Evolutionary conservation across 257 asterid species (phyloP), one percentile per base, ranked within the genome.

Genomic region (Marsdenia floribunda): DNA sequence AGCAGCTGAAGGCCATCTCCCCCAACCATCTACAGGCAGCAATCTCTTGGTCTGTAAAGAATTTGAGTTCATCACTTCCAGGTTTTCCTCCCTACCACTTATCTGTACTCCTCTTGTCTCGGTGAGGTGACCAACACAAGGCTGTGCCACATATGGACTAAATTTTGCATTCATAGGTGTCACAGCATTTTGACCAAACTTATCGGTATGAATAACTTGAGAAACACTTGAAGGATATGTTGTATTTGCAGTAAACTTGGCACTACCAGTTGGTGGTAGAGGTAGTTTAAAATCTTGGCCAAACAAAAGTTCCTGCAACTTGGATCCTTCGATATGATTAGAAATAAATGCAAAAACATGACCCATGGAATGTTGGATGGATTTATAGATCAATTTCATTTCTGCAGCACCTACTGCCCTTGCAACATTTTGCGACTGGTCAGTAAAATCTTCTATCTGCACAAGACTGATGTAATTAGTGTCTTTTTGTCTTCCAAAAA

Each of bases 361-460:
- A 29, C 37, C 68, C 52, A 90, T 79, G 12, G 97, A 83, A 64
- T 70, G 74, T 59, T 89, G 83, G n/a, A 91, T 85, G 73, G 91
- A 88, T 77, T 82, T 88, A 60, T 90, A 82, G 19, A 93, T 93
- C 77, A 68, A 77, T 79, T 90, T 93, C 70, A 82, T 88, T 81
- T 90, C 90, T 49, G 73, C 40, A 82, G 60, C 81, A 76, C 95
- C 93, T 52, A 91, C 97, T 73, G 96, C 97, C 84, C 98, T 87
- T 24, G 98, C 85, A n/a, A 91, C 97, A 76, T 93, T 93, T 78
- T 93, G 97, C 52, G 96, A 82, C 47, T 70, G 85, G 63, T 91
- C 95, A 12, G 90, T 83, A 57, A 93, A 91, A 88, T 93, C 98
- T 83, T 93, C 97, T 68, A 93, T 94, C 98, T 93, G 92, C 29